phyloP scores from a whole-genome alignment of 345 rosid species.

The Combretum micranthum region DNA sequence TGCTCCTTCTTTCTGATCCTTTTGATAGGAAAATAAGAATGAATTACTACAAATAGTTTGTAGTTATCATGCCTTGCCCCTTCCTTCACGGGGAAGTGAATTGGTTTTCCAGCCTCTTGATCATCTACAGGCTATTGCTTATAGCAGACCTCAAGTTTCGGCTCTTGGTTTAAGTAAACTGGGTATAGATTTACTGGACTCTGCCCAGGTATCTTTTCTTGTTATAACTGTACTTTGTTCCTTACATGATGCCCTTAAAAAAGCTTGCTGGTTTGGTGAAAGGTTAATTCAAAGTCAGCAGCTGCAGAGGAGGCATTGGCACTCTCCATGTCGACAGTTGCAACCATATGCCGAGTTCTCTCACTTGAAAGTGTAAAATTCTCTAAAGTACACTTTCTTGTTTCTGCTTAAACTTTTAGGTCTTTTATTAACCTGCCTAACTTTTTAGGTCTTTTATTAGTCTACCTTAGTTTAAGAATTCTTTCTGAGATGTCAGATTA shows the following conservation, averaged over 20 bases:
- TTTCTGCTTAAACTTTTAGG: background rate
- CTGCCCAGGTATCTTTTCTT: slow-evolving; percentile 52
- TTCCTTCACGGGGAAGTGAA: slow-evolving; percentile 63
- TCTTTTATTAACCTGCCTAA: background rate
- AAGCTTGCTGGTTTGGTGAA: slow-evolving; percentile 19
- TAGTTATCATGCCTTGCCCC: slow-evolving; percentile 64
- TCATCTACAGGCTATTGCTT: slow-evolving; percentile 79
- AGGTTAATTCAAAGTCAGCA: slow-evolving; percentile 64
- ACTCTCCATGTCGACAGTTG: slow-evolving; percentile 93
- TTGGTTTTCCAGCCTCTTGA: slow-evolving; percentile 79
- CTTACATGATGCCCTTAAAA: slow-evolving; percentile 12
- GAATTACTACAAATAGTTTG: slow-evolving; percentile 77
- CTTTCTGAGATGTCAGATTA: background rate
- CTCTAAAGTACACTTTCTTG: slow-evolving; percentile 10
- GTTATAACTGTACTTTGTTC: slow-evolving; percentile 7
- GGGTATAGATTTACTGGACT: slow-evolving; percentile 35
- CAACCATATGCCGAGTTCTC: slow-evolving; percentile 87
- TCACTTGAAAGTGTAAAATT: slow-evolving; percentile 83
- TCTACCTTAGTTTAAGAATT: background rate
- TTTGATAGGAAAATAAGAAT: slow-evolving; percentile 69
- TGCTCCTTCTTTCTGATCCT: slow-evolving; percentile 11
- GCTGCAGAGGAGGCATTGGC: slow-evolving; percentile 92
- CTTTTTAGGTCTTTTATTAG: background rate
- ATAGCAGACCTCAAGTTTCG: slow-evolving; percentile 57
- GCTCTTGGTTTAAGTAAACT: slow-evolving; percentile 46